phyloP scores from a whole-genome alignment of 495 filamentous ascomycete genomes.

The Penicillium longicatenatum region DNA sequence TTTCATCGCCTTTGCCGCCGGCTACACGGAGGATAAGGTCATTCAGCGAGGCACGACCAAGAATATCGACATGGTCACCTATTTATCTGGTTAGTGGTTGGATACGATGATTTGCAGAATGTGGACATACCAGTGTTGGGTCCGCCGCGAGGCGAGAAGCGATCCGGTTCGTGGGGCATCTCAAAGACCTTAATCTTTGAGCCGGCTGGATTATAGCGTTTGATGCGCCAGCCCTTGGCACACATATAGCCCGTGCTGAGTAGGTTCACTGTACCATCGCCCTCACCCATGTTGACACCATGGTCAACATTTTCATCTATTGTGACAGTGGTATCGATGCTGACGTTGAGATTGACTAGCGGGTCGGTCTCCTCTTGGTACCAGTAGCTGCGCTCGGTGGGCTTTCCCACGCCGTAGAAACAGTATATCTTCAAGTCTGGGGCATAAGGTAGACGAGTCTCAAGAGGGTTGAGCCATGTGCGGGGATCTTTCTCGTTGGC shows the following conservation, averaged over 20 bases:
- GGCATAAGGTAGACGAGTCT: slow-evolving; percentile 83
- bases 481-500: slow-evolving; percentile 76
- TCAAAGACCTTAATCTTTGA: slow-evolving; percentile 82
- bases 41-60: slow-evolving; percentile 85
- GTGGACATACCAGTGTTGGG: slow-evolving; percentile 77
- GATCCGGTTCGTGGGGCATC: slow-evolving; percentile 94
- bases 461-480: slow-evolving; percentile 96
- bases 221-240: slow-evolving; percentile 85
- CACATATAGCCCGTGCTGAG: slow-evolving; percentile 95
- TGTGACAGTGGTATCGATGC: slow-evolving; percentile 82
- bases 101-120: background rate
- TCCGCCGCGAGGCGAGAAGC: slow-evolving; percentile 87
- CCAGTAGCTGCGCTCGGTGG: slow-evolving; percentile 88
- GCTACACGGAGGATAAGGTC: slow-evolving; percentile 88
- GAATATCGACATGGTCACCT: slow-evolving; percentile 95
- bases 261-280: slow-evolving; percentile 91
- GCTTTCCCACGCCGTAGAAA: slow-evolving; percentile 93
- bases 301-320: slow-evolving; percentile 70
- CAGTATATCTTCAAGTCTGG: slow-evolving; percentile 96
- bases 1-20: slow-evolving; percentile 79
- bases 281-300: slow-evolving; percentile 90
- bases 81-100: background rate
- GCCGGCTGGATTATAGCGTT: slow-evolving; percentile 87
- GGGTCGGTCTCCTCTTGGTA: slow-evolving; percentile 76
- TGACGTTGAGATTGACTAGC: slow-evolving; percentile 70